Evolutionary conservation across 176 grass and related monocot genomes (phyloP).

Genomic region (Juncus inflexus): DNA sequence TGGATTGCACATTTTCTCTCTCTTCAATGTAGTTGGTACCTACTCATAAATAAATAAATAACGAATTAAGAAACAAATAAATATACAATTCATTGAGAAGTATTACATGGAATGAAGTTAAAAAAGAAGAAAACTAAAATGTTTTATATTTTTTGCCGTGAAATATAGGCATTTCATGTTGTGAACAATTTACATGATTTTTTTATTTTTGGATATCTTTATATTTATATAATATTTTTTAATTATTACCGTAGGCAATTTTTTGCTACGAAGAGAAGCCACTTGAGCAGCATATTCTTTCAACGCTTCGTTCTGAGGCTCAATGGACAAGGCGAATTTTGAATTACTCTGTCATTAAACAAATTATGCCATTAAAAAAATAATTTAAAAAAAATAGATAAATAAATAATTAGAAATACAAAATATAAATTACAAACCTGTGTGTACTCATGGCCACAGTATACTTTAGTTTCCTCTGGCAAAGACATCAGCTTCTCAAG

Average conservation of each 20-base stretch:
- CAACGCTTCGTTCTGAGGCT: constrained; percentile 87
- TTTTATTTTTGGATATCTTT: too few relatives aligned
- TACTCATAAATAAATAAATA: constrained; percentile 30
- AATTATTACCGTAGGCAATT: constrained; percentile 75
- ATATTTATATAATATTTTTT: not conserved
- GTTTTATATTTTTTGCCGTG: too few relatives aligned
- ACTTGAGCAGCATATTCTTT: constrained; percentile 72
- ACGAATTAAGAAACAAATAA: not conserved
- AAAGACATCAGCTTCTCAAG: constrained; percentile 74
- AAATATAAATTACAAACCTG: constrained; percentile 36
- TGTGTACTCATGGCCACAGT: constrained; percentile 97
- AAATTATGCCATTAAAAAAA: constrained; percentile 6
- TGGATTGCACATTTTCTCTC: constrained; percentile 91
- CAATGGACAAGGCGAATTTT: constrained; percentile 86
- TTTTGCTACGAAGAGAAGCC: constrained; percentile 62
- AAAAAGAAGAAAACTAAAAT: constrained; percentile 27
- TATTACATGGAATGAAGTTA: constrained; percentile 10
- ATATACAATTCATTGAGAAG: not conserved
- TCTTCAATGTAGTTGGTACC: constrained; percentile 82
- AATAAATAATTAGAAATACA: constrained; percentile 11
- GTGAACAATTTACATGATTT: too few relatives aligned
- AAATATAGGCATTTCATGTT: too few relatives aligned
- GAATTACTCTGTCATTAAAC: constrained; percentile 64
- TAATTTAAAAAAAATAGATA: not conserved
- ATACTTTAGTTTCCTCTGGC: constrained; percentile 80